Evolutionary conservation across 139 green algal genomes (phyloP).

Genomic region (Mychonastes homosphaera): DNA sequence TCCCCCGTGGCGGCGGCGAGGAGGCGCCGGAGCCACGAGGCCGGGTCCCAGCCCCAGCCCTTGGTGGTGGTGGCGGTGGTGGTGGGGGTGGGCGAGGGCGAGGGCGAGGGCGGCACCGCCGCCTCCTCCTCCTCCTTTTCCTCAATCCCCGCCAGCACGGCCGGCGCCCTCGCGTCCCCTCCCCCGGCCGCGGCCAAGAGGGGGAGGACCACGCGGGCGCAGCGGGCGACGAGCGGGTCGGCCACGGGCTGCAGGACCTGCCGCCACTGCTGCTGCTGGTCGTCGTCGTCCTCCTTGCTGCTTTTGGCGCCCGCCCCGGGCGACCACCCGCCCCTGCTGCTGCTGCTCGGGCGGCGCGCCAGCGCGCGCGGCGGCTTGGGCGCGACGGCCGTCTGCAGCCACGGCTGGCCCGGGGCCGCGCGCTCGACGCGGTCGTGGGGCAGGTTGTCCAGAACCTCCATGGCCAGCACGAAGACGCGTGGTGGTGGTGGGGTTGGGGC

Average conservation of each 20-base stretch:
- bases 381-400: slow-evolving; percentile 25
- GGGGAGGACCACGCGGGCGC: slow-evolving; percentile 15
- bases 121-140: not conserved
- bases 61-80: not conserved
- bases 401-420: slow-evolving; percentile 6
- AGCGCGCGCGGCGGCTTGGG: not conserved
- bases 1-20: too few relatives aligned
- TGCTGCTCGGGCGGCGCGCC: slow-evolving; percentile 5
- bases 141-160: not conserved
- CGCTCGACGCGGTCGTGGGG: slow-evolving; percentile 25
- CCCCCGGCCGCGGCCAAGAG: not conserved
- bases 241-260: slow-evolving; percentile 39
- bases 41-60: not conserved
- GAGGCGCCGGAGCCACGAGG: too few relatives aligned
- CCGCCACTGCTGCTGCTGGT: slow-evolving; percentile 14
- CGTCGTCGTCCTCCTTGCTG: not conserved
- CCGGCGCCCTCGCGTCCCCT: not conserved
- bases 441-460: slow-evolving; percentile 76
- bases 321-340: not conserved
- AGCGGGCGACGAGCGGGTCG: slow-evolving; percentile 48
- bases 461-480: slow-evolving; percentile 44
- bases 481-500: not conserved
- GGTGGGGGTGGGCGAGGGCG: not conserved
- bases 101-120: not conserved
- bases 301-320: not conserved